These are phyloP conservation scores for Mycena olivaceomarginata DNA, from an alignment of 768 basidiomycete species.

Conservation along the genomic window DNA sequence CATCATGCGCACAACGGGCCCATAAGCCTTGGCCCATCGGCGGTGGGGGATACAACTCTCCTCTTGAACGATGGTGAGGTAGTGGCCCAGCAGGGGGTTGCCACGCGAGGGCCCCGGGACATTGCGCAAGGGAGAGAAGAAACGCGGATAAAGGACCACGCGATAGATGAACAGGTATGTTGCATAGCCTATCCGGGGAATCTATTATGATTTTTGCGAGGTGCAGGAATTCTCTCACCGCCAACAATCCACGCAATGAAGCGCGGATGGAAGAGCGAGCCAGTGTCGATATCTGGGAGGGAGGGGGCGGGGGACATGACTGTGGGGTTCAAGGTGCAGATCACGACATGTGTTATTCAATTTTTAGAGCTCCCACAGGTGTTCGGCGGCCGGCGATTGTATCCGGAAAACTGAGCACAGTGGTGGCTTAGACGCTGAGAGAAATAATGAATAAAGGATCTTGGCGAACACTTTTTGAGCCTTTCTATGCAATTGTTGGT, in stretches of 20 bases:
- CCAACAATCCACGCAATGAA: conserved; percentile 23
- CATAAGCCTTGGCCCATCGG: conserved; percentile 67
- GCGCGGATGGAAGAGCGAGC: conserved; percentile 18
- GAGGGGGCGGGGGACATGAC: conserved; percentile 23
- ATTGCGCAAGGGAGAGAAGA: conserved; percentile 60
- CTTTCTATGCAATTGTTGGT: no score
- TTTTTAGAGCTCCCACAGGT: no score
- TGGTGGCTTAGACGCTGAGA: no score
- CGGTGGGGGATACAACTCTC: conserved; percentile 67
- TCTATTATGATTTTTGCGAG: not conserved
- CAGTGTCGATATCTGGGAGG: not conserved
- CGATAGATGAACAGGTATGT: conserved; percentile 50
- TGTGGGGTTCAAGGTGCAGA: not conserved
- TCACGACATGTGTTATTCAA: no score
- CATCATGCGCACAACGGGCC: conserved; percentile 64
- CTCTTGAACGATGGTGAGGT: conserved; percentile 57
- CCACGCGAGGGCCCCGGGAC: conserved; percentile 62
- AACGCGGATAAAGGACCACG: conserved; percentile 55
- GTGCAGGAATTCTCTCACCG: not conserved
- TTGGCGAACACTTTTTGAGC: no score
- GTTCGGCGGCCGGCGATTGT: no score
- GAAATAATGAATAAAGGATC: no score
- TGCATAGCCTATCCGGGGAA: conserved; percentile 23
- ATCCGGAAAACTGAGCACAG: no score
- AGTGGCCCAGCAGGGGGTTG: conserved; percentile 60